Conservation (phyloP, 106 monocot species). For the Xerophyta viscosa region DNA sequence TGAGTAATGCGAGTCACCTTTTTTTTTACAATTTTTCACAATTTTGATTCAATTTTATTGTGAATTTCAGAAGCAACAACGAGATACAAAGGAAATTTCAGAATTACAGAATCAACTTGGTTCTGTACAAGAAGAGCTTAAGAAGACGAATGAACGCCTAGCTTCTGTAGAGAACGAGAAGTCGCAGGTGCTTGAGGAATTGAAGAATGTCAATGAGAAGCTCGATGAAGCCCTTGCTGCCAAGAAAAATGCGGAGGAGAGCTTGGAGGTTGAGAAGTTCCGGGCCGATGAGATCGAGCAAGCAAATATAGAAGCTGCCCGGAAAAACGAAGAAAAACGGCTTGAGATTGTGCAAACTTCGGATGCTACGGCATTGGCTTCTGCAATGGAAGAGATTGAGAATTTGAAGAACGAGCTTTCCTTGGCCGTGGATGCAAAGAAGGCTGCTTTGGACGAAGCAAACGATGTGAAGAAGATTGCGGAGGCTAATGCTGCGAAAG, state of each 20-base stretch:
- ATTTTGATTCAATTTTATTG: neutral
- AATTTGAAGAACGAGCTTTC: conserved; percentile 44
- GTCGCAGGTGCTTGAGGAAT: conserved; percentile 34
- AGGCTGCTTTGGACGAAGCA: conserved; percentile 36
- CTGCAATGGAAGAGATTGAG: conserved; percentile 47
- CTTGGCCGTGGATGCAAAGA: conserved; percentile 58
- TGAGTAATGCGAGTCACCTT: neutral
- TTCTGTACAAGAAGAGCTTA: conserved; percentile 55
- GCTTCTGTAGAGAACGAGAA: conserved; percentile 47
- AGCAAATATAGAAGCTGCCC: conserved; percentile 45
- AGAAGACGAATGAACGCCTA: conserved; percentile 68
- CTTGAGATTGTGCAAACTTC: conserved; percentile 30
- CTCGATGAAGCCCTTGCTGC: conserved; percentile 68
- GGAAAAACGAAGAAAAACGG: conserved; percentile 50
- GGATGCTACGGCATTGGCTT: conserved; percentile 40
- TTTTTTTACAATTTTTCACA: neutral
- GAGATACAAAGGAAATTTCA: conserved; percentile 19
- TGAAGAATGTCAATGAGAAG: conserved; percentile 55
- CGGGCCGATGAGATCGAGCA: conserved; percentile 77
- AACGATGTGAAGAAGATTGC: conserved; percentile 48
- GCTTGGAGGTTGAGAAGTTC: conserved; percentile 69
- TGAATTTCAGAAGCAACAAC: conserved; percentile 19
- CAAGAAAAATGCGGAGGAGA: conserved; percentile 55
- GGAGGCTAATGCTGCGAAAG: conserved; percentile 62
- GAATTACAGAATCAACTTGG: conserved; percentile 44